Evolutionary conservation across 805 yeast genomes (phyloP).

Genomic region (Spathaspora girioi): DNA sequence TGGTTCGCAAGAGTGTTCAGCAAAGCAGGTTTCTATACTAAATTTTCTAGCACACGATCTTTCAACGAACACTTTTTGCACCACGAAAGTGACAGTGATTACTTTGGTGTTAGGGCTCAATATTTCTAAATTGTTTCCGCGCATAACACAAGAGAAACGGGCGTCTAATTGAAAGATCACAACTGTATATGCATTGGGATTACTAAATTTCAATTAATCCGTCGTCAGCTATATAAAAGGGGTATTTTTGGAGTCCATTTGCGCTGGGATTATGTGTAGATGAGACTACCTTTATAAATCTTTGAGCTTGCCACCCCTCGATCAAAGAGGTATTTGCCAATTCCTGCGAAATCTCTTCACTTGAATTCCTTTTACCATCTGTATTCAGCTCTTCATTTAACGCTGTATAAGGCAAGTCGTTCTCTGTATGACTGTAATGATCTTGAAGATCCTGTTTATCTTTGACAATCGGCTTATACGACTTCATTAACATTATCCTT

Average conservation of each 20-base stretch:
- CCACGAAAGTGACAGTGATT: too few relatives aligned
- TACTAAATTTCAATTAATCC: slow-evolving; percentile 13
- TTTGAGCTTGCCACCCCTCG: slow-evolving; percentile 23
- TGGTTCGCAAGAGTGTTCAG: too few relatives aligned
- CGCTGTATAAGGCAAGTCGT: slow-evolving; percentile 11
- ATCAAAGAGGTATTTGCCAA: slow-evolving; percentile 9
- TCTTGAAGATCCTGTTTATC: neutral
- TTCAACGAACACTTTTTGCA: too few relatives aligned
- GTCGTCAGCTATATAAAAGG: slow-evolving; percentile 13
- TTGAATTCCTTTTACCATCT: slow-evolving; percentile 1
- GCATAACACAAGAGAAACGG: neutral
- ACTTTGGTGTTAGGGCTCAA: too few relatives aligned
- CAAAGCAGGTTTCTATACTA: too few relatives aligned
- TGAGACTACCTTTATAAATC: slow-evolving; percentile 21
- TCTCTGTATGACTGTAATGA: slow-evolving; percentile 7
- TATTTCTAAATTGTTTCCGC: too few relatives aligned
- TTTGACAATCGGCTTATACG: slow-evolving; percentile 21
- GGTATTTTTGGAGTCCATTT: slow-evolving; percentile 8
- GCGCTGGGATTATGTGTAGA: slow-evolving; percentile 7
- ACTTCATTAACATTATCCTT: slow-evolving; percentile 24
- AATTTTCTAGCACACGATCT: too few relatives aligned
- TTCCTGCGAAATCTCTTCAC: neutral
- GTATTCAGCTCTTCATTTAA: slow-evolving; percentile 11
- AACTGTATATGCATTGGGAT: neutral
- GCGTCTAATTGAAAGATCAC: neutral